Evolutionary conservation across 441 rosid species (phyloP).

Genomic region (Euphorbia celastroides): DNA sequence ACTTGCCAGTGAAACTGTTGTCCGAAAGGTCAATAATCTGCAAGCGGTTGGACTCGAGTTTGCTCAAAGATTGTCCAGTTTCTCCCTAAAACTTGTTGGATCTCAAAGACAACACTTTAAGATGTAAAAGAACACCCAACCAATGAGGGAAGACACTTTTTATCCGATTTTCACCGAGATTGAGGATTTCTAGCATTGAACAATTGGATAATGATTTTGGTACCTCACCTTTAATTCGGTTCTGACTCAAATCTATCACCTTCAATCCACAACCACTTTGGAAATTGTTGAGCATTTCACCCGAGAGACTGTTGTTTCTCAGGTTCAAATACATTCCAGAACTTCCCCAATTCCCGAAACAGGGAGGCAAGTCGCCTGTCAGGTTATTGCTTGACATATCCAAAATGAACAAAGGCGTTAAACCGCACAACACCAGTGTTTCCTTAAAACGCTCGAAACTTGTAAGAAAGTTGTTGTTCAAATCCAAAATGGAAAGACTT

Average conservation of each 20-base stretch:
- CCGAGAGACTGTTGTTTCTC: constrained; percentile 7
- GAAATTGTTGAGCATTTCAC: constrained; percentile 11
- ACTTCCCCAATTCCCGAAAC: constrained; percentile 11
- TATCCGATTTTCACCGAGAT: constrained; percentile 20
- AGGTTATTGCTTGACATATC: constrained; percentile 25
- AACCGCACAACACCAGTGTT: too few relatives aligned
- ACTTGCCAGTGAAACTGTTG: constrained; percentile 50
- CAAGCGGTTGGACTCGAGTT: constrained; percentile 33
- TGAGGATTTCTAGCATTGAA: constrained; percentile 11
- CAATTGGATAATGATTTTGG: constrained; percentile 24
- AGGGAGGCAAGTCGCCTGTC: constrained; percentile 22
- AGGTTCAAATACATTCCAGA: too few relatives aligned
- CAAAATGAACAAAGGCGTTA: background rate
- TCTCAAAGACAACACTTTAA: constrained; percentile 21
- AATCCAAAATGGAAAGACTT: background rate
- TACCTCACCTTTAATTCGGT: constrained; percentile 9
- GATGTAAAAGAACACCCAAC: constrained; percentile 18
- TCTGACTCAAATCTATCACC: constrained; percentile 12
- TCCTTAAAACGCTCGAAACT: too few relatives aligned
- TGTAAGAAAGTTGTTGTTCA: background rate
- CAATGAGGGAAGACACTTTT: constrained; percentile 29
- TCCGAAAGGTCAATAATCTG: constrained; percentile 54
- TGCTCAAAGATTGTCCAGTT: background rate
- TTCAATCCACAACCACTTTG: background rate
- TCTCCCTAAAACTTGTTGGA: constrained; percentile 18